A percentile compares a stretch with the other conserved stretches of the same genome.
Conservation (phyloP, 176 grass and related monocot genomes). For the Tillandsia fasciculata region DNA sequence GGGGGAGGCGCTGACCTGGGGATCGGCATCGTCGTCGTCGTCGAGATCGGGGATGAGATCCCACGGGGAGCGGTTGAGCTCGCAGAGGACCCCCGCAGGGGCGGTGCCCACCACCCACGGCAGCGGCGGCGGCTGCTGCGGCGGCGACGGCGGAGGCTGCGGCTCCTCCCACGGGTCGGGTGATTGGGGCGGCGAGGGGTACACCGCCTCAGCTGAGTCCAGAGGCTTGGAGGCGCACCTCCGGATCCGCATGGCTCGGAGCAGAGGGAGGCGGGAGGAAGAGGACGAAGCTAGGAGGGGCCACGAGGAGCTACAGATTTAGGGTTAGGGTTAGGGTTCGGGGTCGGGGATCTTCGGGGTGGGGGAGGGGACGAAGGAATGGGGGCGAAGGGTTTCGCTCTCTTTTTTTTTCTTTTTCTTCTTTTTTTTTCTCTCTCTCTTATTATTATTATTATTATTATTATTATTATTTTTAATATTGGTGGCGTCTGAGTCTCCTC, state of each 20-base stretch:
- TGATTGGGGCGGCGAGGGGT: not conserved
- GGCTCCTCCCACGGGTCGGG: not conserved
- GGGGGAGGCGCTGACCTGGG: conserved; percentile 6
- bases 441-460: too few species aligned
- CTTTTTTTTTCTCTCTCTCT: not conserved
- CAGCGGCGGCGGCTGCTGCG: not conserved
- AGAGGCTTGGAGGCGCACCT: conserved; percentile 29
- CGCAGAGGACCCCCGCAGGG: not conserved
- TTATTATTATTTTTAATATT: too few species aligned
- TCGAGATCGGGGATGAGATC: conserved; percentile 27
- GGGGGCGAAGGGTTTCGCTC: not conserved
- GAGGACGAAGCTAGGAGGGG: conserved; percentile 6
- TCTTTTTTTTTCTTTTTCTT: too few species aligned
- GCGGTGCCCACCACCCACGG: not conserved
- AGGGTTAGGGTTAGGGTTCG: conserved; percentile 1
- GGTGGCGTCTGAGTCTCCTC: not conserved
- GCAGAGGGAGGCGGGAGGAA: conserved; percentile 11
- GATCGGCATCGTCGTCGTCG: conserved; percentile 22
- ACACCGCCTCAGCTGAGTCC: not conserved
- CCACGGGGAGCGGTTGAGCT: conserved; percentile 26
- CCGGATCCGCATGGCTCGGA: conserved; percentile 31
- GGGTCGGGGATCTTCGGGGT: not conserved
- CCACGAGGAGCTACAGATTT: not conserved
- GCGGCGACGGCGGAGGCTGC: not conserved
- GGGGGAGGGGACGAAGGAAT: not conserved